A percentile compares a stretch with the other conserved stretches of the same genome.
Conservation (phyloP, 1,284 basidiomycete genomes). For the Puccinia triticina region DNA sequence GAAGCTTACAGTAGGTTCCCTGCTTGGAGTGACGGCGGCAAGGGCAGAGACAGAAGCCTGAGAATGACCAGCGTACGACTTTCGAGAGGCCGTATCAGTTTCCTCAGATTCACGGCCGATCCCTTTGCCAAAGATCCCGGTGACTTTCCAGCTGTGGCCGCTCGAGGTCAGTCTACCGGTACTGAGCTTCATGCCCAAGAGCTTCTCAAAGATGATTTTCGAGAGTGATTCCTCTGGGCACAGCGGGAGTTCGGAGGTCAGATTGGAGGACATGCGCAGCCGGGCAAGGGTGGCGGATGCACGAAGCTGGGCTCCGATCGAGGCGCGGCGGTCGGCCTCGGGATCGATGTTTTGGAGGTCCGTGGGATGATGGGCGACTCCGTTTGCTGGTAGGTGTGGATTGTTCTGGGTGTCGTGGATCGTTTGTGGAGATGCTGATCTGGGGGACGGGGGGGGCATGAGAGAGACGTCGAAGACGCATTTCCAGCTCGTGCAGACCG, state of each 20-base stretch:
- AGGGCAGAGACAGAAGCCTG: not conserved
- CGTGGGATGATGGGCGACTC: not conserved
- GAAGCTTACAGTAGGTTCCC: conserved; percentile 37
- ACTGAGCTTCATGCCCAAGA: conserved; percentile 44
- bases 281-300: conserved; percentile 31
- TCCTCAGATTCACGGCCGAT: conserved; percentile 24
- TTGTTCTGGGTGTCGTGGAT: not conserved
- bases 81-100: not conserved
- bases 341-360: not conserved
- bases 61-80: not conserved
- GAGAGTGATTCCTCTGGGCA: conserved; percentile 49
- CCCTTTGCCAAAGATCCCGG: conserved; percentile 45
- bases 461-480: conserved; percentile 49
- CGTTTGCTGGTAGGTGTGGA: not conserved
- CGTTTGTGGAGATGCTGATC: not conserved
- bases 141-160: conserved; percentile 48
- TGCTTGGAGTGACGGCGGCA: not conserved
- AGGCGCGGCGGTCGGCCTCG: not conserved
- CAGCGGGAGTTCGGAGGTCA: conserved; percentile 40
- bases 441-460: conserved; percentile 1
- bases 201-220: conserved; percentile 43
- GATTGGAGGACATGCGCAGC: conserved; percentile 41
- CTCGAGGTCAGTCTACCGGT: conserved; percentile 41
- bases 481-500: conserved; percentile 32
- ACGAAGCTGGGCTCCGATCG: conserved; percentile 18